Percentiles rank a stretch among this genome's conserved stretches.
phyloP scores from a whole-genome alignment of 345 rosid species.

The Eucalyptus pumila region DNA sequence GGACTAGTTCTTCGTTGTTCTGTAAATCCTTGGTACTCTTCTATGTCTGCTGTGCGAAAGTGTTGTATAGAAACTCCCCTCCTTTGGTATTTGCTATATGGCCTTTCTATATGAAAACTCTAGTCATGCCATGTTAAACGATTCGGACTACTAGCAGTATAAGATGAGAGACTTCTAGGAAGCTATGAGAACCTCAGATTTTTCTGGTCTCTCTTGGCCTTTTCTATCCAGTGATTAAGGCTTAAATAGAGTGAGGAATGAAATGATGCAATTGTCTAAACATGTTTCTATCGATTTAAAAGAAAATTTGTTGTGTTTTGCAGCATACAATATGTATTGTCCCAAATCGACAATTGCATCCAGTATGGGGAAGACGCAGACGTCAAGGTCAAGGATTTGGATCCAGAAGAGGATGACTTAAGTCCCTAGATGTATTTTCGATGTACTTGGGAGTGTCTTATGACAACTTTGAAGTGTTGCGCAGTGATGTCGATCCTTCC shows the following conservation, averaged over 20 bases:
- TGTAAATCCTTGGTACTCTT: not conserved
- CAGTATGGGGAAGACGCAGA: constrained; percentile 95
- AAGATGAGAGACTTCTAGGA: not conserved
- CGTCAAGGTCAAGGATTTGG: constrained; percentile 74
- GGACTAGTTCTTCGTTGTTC: not conserved
- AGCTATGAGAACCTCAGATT: not conserved
- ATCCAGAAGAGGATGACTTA: constrained; percentile 43
- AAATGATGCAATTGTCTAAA: not conserved
- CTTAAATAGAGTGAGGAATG: not conserved
- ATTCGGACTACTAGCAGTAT: not conserved
- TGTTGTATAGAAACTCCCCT: not conserved
- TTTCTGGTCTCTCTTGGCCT: not conserved
- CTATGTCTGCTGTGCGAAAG: not conserved
- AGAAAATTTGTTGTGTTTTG: not conserved
- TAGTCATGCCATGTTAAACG: not conserved
- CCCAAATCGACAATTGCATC: constrained; percentile 72
- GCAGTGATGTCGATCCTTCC: not conserved
- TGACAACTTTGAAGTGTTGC: not conserved
- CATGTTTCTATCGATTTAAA: not conserved
- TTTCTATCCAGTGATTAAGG: not conserved
- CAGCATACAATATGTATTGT: constrained; percentile 68
- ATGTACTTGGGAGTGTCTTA: not conserved
- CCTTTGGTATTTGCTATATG: not conserved
- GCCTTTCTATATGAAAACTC: not conserved
- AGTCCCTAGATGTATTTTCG: not conserved